Evolutionary conservation across 257 asterid species (phyloP), one percentile per base, ranked within the genome.

Genomic region (Rhazya stricta): DNA sequence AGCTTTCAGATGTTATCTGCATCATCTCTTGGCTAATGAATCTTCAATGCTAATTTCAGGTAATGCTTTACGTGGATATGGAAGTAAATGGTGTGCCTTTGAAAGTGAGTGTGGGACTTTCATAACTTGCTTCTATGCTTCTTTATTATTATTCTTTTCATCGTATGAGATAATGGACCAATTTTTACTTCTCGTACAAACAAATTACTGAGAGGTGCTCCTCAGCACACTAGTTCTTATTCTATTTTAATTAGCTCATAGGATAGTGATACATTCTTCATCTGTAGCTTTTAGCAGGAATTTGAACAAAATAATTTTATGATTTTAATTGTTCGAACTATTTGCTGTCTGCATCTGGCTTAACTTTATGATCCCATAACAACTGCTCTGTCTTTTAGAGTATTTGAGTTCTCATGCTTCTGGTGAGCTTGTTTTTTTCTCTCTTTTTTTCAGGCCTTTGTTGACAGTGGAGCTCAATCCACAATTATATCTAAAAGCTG

Each of bases 391-490:
- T 37, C 30, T n/a, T 37, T 32, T 66, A 19, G 50, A 66, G 12
- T 9, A 36, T 36, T 63, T 65, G 46, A 8, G 30, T 65, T 65
- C 18, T 66, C n/a, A 11, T 66, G 30, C 19, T 21, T 66, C 48
- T 66, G 9, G 29, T 66, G 30, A 37, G 2, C 8, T 10, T 60
- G 10, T 21, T 19, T 10, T 25, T 66, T 63, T 51, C 23, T 71
- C 27, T 73, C 42, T 74, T 74, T 76, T 77, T 80, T 84, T 83
- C 85, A 94, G 99, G 99, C 99, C 73, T 95, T 95, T 76, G 99
- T 95, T 78, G 99, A 95, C 74, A 95, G 99, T 79, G 99, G 99
- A 79, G 99, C 99, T 79, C 99, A 92, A 85, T 95, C 99, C 60
- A 95, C 99, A 68, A 92, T 92, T 71, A 95, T 95, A 84, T 95